Base-by-base conservation (phyloP, 2,329 filamentous ascomycete species). In the Phialocephala sp. region DNA sequence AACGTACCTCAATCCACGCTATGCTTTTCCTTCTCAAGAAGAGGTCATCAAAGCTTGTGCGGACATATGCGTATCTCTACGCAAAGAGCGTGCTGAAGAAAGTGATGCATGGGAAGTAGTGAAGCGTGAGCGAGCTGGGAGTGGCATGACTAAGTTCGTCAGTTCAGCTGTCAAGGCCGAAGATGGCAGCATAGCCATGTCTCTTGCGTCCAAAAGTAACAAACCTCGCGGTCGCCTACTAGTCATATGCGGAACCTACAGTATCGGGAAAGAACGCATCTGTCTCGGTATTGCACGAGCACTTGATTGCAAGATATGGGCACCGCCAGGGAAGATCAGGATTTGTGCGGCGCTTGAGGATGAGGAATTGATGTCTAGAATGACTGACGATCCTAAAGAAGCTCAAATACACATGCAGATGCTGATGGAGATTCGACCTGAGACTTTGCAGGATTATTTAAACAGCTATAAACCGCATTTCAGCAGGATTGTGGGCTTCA, bases 371-470 rank as follows among this genome's bases (percentile, higher is more conserved):
- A 83, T 89, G 32, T 84, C 86, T 0, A 85, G 93, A 4, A 85
- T 99, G 73, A 99, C 95, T 0, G 84, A 84, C 8, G 82, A 97
- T 75, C 93, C 95, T 0, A 81, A 85, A 24, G 91, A 92, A 72
- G 95, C 95, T 0, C 94, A 98, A 78, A 93, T 99, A 0, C 95
- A 99, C 79, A 97, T 99, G 94, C 96, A 97, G 72, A 93, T 91
- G 73, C 84, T 99, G 11, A 95, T 95, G 84, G 94, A 98, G 77
- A 93, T 99, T 71, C 89, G 93, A 32, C 89, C 93, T 39, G 94
- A 97, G 71, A 97, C 94, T 0, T 84, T 99, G 0, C 89, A 92
- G 69, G 94, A 97, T 67, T 99, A 99, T 74, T 85, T 98, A 6
- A 87, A 90, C 72, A 84, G 86, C 41, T 91, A 93, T 80, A 91